Base-by-base conservation (phyloP, 1,284 basidiomycete genomes). In the Austropuccinia psidii region DNA sequence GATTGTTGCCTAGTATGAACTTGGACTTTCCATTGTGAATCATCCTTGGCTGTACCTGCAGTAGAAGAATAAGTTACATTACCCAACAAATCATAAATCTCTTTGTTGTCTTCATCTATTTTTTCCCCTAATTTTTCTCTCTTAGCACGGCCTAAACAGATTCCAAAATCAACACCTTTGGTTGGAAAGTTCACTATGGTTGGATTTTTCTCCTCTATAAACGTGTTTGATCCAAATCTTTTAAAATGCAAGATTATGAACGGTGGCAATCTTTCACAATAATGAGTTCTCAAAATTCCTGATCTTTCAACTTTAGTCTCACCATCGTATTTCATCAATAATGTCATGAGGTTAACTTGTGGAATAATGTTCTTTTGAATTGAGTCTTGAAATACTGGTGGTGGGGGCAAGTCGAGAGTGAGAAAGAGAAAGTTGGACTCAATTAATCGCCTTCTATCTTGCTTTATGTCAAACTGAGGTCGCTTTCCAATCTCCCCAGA, bases 311-410 rank as follows among this genome's bases (percentile, higher is more conserved):
- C 57, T 29, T 92, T 90, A 8, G 89, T 90, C 77, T 83, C 84
- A 35, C 96, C 96, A 81, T 98, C 93, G 82, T 95, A 99, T 82
- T 98, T 99, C 54, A 90, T 86, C n/a, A 98, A 85, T 11, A 98
- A 88, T 17, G 89, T 87, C 60, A 93, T 87, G 75, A 99, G 88
- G 58, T 89, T 89, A 55, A 97, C 91, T 85, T 99, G 96, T 21
- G 96, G 96, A 75, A 98, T 96, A 80, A 98, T 98, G 80, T 98
- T 97, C 82, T 97, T 96, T 82, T 95, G 91, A 58, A 94, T 86
- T 19, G 88, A 83, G 80, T 97, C 94, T 82, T 97, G 95, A 82
- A 98, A 98, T 50, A 99, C 84, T 1, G 96, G 96, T 21, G 93
- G 93, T 0, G 95, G 90, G 0, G 96, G 96, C 17, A 98, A 86